A percentile compares a stretch with the other conserved stretches of the same genome.
Conservation (phyloP, 768 basidiomycete genomes). For the Leccinum disarticulatum region DNA sequence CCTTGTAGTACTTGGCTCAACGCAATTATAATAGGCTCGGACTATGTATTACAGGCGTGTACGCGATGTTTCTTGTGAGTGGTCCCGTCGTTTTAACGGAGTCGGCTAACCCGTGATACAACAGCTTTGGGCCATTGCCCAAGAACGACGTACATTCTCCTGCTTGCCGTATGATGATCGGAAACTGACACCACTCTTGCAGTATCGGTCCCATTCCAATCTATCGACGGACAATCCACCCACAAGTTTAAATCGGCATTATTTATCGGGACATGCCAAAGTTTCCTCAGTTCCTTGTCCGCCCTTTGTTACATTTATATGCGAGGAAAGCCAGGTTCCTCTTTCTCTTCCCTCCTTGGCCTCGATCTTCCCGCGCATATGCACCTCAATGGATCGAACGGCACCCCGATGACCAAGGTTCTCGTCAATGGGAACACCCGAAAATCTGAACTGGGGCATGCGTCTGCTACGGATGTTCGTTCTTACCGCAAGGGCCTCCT, state of each 20-base stretch:
- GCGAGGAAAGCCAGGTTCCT: constrained; percentile 53
- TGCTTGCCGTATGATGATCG: neutral
- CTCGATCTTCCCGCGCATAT: constrained; percentile 40
- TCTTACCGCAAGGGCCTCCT: constrained; percentile 53
- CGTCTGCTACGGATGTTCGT: constrained; percentile 29
- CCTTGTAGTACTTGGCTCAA: neutral
- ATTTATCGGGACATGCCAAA: constrained; percentile 85
- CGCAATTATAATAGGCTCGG: constrained; percentile 47
- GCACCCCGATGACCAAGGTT: constrained; percentile 34
- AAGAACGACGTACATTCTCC: constrained; percentile 76
- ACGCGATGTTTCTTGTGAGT: constrained; percentile 86
- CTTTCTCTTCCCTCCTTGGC: constrained; percentile 59
- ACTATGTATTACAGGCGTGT: constrained; percentile 84
- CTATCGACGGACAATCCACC: constrained; percentile 57
- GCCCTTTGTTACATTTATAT: constrained; percentile 74
- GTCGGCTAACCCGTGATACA: constrained; percentile 6
- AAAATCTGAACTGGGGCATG: constrained; percentile 25
- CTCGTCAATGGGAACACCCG: constrained; percentile 34
- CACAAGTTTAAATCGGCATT: constrained; percentile 84
- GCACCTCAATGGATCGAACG: constrained; percentile 25
- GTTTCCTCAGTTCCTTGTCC: constrained; percentile 70
- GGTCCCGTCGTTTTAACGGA: neutral
- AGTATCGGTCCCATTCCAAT: constrained; percentile 86
- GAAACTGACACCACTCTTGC: constrained; percentile 1
- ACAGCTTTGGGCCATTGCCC: constrained; percentile 89